Base-by-base conservation (phyloP, 495 filamentous ascomycete species). In the Penicillium paxilli region DNA sequence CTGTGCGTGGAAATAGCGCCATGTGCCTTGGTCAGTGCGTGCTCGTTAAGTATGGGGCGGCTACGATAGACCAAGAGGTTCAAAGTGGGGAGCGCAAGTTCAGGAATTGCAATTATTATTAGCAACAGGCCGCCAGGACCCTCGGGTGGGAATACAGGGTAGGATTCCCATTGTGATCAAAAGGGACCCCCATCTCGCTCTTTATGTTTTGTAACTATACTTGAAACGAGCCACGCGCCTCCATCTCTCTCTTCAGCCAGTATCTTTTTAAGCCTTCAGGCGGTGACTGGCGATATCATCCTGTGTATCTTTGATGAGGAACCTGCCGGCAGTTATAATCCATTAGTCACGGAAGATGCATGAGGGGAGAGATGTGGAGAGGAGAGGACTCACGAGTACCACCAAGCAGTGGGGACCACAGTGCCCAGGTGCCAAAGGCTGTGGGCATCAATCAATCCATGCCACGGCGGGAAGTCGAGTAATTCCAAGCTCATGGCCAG, bases 371-470 rank as follows among this genome's bases (percentile, higher is more conserved):
- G 28, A 30, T 10, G 30, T 10, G 11, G 10, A 28, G 4, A 28
- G 10, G 25, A 10, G 25, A 47, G 33, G 48, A 85, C 92, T 82
- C 74, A 98, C 94, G 88, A 89, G 67, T 98, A 98, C 89, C 90
- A 98, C 82, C 93, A 84, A 33, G 93, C 77, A 6, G 92, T 89
- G 24, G 94, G 94, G 46, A 82, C 80, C 42, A 98, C 92, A 2
- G 94, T 98, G 32, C 90, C 90, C 52, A 94, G 67, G 82, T 98
- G 94, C 94, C 94, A 98, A 52, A 98, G 70, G 59, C 89, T 92
- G 79, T 98, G 94, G 17, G 94, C 94, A 80, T 98, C 94, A 33
- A 98, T 65, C 62, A 86, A 83, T 12, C 88, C 89, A 75, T 84
- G 80, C 61, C 90, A 75, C 2, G 94, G 94, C 51, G 95, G 83